Evolutionary conservation across 2,329 filamentous ascomycete genomes (phyloP).

Genomic region (Fusarium lateritium): DNA sequence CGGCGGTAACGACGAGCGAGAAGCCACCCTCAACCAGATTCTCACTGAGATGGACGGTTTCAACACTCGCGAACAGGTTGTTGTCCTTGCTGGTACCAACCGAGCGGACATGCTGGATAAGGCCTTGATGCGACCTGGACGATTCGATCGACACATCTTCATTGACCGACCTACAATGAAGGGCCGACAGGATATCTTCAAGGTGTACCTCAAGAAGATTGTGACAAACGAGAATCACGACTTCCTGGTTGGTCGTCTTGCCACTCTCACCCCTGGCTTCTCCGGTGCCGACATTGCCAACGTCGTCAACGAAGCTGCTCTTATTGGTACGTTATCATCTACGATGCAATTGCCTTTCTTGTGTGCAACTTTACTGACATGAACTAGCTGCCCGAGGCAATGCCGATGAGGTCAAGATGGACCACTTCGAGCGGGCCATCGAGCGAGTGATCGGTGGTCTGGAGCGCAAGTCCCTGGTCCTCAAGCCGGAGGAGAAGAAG

Average conservation of each 20-base stretch:
- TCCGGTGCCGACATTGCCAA: slow-evolving; percentile 99
- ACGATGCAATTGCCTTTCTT: slow-evolving; percentile 49
- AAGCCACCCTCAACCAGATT: slow-evolving; percentile 97
- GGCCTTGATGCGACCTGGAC: slow-evolving; percentile 94
- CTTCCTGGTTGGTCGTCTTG: slow-evolving; percentile 87
- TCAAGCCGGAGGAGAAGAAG: slow-evolving; percentile 93
- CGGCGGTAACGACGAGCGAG: slow-evolving; percentile 96
- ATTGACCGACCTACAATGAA: slow-evolving; percentile 98
- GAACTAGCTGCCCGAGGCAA: slow-evolving; percentile 82
- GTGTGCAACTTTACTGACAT: slow-evolving; percentile 33
- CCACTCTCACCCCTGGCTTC: slow-evolving; percentile 95
- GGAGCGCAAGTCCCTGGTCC: slow-evolving; percentile 96
- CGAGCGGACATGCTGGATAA: slow-evolving; percentile 94
- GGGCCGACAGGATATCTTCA: slow-evolving; percentile 95
- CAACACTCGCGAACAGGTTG: slow-evolving; percentile 96
- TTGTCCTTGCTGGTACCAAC: slow-evolving; percentile 97
- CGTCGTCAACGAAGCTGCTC: slow-evolving; percentile 95
- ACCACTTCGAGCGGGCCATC: slow-evolving; percentile 96
- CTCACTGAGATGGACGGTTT: slow-evolving; percentile 99
- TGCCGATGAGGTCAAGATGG: slow-evolving; percentile 86
- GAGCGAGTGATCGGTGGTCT: slow-evolving; percentile 96
- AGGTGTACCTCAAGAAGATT: slow-evolving; percentile 94
- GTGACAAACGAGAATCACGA: slow-evolving; percentile 93
- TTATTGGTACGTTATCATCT: slow-evolving; percentile 80
- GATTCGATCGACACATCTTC: slow-evolving; percentile 95